A percentile compares a stretch with the other conserved stretches of the same genome.
These are phyloP conservation scores for Ophiostoma ulmi DNA, from an alignment of 2,329 filamentous ascomycete genomes.

Conservation along the genomic window DNA sequence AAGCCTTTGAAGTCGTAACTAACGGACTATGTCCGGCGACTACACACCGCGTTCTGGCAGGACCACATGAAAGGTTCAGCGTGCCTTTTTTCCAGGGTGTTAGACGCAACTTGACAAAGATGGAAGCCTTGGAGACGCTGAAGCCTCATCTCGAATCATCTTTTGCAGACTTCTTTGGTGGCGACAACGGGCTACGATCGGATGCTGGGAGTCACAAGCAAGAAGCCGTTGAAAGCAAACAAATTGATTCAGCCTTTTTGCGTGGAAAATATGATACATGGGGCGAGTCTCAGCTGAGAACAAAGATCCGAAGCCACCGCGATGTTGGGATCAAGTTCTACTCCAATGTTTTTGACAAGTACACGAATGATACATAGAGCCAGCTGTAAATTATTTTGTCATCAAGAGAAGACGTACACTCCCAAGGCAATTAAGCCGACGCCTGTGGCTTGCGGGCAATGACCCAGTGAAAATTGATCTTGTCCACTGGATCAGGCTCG, in stretches of 20 bases:
- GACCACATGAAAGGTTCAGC: not conserved
- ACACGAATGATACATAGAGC: not conserved
- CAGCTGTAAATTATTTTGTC: too few relatives aligned
- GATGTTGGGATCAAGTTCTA: constrained; percentile 47
- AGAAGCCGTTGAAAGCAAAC: constrained; percentile 17
- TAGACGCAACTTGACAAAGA: not conserved
- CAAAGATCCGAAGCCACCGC: constrained; percentile 49
- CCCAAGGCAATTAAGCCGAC: too few relatives aligned
- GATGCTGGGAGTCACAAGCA: not conserved
- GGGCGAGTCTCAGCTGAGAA: constrained; percentile 51
- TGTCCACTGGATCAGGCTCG: not conserved
- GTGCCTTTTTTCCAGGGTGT: constrained; percentile 1
- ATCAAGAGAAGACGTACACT: too few relatives aligned
- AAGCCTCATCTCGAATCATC: not conserved
- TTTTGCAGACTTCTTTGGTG: not conserved
- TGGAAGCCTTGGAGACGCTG: not conserved
- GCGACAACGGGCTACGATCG: not conserved
- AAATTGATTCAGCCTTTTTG: constrained; percentile 47
- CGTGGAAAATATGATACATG: constrained; percentile 49
- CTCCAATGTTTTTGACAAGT: constrained; percentile 34
- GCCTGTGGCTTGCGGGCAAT: not conserved
- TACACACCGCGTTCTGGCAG: not conserved
- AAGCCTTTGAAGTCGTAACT: not conserved
- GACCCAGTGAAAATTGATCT: constrained; percentile 1
- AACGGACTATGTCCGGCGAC: not conserved